Conservation (phyloP, 2,329 filamentous ascomycete species). For the Phaeosphaeriaceae sp. region DNA sequence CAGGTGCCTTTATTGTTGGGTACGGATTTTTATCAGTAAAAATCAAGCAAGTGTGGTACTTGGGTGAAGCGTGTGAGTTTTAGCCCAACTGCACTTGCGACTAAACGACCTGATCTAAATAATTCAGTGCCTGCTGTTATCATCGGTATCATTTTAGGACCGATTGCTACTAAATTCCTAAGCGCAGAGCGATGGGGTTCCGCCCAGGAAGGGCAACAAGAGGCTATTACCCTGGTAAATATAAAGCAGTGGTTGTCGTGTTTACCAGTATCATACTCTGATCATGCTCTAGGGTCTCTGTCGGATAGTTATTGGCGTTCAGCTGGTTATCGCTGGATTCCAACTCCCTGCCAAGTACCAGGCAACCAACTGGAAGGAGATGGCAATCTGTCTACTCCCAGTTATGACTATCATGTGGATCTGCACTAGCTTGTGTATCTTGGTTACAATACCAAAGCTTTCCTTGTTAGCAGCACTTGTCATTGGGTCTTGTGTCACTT, state of each 20-base stretch:
- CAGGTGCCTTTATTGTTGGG: slow-evolving; percentile 56
- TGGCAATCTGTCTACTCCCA: slow-evolving; percentile 62
- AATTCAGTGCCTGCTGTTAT: slow-evolving; percentile 52
- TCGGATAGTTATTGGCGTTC: slow-evolving; percentile 67
- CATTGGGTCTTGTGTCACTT: slow-evolving; percentile 66
- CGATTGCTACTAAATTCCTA: slow-evolving; percentile 61
- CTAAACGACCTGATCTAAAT: background rate
- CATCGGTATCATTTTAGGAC: slow-evolving; percentile 62
- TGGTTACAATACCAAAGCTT: slow-evolving; percentile 62
- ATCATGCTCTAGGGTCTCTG: slow-evolving; percentile 51
- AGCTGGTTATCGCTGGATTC: slow-evolving; percentile 67
- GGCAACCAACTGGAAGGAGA: slow-evolving; percentile 57
- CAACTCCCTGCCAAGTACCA: slow-evolving; percentile 66
- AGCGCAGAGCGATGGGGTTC: slow-evolving; percentile 50
- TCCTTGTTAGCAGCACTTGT: slow-evolving; percentile 59
- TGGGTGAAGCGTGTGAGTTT: slow-evolving; percentile 60
- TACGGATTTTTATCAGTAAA: slow-evolving; percentile 61
- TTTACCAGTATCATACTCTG: background rate
- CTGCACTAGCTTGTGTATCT: slow-evolving; percentile 61
- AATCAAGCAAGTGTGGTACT: slow-evolving; percentile 60
- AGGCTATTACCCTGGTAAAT: slow-evolving; percentile 52
- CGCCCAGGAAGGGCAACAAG: slow-evolving; percentile 38
- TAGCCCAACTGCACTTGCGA: no score
- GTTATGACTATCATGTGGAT: slow-evolving; percentile 70
- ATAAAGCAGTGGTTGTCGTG: no score